Percentiles rank a stretch among this genome's conserved stretches.
These are phyloP conservation scores for Crepidotus variabilis DNA, from an alignment of 768 basidiomycete genomes.

Conservation along the genomic window DNA sequence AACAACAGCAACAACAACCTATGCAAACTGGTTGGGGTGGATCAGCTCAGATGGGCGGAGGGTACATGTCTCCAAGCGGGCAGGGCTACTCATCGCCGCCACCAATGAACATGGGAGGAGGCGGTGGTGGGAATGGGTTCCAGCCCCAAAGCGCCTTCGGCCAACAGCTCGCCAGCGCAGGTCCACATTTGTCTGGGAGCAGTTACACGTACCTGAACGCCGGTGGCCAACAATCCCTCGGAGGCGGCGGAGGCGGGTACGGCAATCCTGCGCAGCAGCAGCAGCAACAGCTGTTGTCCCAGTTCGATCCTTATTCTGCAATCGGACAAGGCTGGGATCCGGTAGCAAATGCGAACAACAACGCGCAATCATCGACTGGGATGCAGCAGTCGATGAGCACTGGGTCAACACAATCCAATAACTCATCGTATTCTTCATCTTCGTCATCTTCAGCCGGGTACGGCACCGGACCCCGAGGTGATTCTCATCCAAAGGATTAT, in stretches of 20 bases:
- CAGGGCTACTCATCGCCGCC: constrained; percentile 7
- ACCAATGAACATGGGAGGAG: constrained; percentile 36
- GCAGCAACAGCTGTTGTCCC: constrained; percentile 42
- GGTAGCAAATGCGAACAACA: constrained; percentile 17
- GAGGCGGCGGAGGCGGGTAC: constrained; percentile 14
- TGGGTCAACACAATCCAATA: constrained; percentile 18
- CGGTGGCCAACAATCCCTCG: constrained; percentile 20
- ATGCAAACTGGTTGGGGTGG: constrained; percentile 22
- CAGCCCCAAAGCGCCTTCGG: constrained; percentile 37
- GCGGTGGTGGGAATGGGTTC: constrained; percentile 44
- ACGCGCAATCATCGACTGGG: constrained; percentile 12
- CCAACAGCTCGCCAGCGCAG: constrained; percentile 26
- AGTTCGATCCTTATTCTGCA: constrained; percentile 51
- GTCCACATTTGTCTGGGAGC: constrained; percentile 32
- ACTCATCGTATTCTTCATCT: constrained; percentile 2
- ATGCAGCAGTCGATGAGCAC: constrained; percentile 13
- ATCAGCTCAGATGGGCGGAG: constrained; percentile 9
- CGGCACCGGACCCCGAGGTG: constrained; percentile 29
- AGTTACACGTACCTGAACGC: constrained; percentile 36
- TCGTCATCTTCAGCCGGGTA: constrained; percentile 10
- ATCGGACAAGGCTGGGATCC: constrained; percentile 39
- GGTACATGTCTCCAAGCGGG: constrained; percentile 13
- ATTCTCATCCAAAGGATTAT: constrained; percentile 65
- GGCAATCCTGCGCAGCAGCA: constrained; percentile 48
- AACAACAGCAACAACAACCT: constrained; percentile 31